Evolutionary conservation across 805 yeast genomes (phyloP).

Genomic region (Starmerella sp.): DNA sequence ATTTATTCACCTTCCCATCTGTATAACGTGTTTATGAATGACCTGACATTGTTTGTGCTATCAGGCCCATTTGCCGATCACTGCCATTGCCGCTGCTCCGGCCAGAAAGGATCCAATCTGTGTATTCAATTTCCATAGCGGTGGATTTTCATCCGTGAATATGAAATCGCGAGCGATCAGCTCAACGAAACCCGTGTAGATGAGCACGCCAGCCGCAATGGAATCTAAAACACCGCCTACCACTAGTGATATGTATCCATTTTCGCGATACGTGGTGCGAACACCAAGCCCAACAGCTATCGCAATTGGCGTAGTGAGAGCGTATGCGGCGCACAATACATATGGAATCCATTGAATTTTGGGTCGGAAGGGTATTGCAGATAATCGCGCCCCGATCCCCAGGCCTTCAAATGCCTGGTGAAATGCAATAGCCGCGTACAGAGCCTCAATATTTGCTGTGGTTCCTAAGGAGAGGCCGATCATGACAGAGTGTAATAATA

Average conservation of each 20-base stretch:
- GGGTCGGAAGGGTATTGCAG: slow-evolving; percentile 46
- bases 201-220: slow-evolving; percentile 57
- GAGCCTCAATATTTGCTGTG: slow-evolving; percentile 49
- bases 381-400: slow-evolving; percentile 63
- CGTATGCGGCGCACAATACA: slow-evolving; percentile 39
- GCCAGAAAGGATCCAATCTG: slow-evolving; percentile 36
- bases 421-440: slow-evolving; percentile 56
- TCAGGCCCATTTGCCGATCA: slow-evolving; percentile 67
- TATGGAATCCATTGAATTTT: slow-evolving; percentile 41
- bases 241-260: slow-evolving; percentile 42
- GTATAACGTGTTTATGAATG: neutral
- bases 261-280: slow-evolving; percentile 44
- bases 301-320: slow-evolving; percentile 55
- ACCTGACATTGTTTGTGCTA: neutral
- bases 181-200: slow-evolving; percentile 66
- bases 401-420: slow-evolving; percentile 74
- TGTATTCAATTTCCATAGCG: slow-evolving; percentile 34
- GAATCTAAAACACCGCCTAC: slow-evolving; percentile 58
- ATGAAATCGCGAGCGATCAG: slow-evolving; percentile 64
- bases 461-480: slow-evolving; percentile 60
- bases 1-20: neutral
- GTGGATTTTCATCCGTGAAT: slow-evolving; percentile 34
- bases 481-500: slow-evolving; percentile 63
- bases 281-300: slow-evolving; percentile 71
- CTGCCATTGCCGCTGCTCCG: slow-evolving; percentile 64